Percentiles rank a stretch among this genome's conserved stretches.
phyloP scores from a whole-genome alignment of 345 rosid species.

The Melaleuca alternifolia region DNA sequence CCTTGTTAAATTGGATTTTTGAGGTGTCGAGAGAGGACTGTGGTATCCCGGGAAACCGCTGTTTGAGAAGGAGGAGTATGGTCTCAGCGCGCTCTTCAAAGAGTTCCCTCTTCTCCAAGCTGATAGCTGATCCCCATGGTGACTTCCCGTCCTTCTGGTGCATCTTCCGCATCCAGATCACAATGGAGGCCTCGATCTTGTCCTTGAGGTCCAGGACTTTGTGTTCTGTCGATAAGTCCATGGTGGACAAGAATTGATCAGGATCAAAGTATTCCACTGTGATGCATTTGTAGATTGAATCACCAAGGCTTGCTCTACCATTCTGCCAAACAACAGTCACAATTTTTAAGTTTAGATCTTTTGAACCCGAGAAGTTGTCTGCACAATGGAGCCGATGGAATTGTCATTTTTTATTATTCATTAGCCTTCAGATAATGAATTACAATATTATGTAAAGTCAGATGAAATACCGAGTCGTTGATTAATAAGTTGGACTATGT shows the following conservation, averaged over 20 bases:
- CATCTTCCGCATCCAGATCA: conserved; percentile 91
- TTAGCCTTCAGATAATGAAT: neutral
- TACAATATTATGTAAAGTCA: neutral
- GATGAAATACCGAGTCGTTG: neutral
- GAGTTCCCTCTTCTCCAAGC: conserved; percentile 89
- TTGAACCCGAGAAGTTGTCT: neutral
- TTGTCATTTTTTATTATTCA: neutral
- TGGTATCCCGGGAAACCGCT: conserved; percentile 74
- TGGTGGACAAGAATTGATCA: conserved; percentile 49
- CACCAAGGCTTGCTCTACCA: conserved; percentile 93
- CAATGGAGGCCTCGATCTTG: conserved; percentile 84
- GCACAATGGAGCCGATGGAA: neutral
- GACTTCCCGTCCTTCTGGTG: conserved; percentile 66
- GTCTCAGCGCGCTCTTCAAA: conserved; percentile 95
- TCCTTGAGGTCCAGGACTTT: conserved; percentile 80
- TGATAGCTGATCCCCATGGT: conserved; percentile 83
- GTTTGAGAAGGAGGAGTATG: conserved; percentile 66
- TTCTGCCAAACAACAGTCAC: conserved; percentile 24
- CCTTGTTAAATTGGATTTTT: conserved; percentile 83
- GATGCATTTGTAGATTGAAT: conserved; percentile 75
- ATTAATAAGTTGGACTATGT: neutral
- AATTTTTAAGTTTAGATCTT: neutral
- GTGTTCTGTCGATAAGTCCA: conserved; percentile 82
- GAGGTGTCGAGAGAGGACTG: conserved; percentile 87
- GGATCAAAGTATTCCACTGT: conserved; percentile 84